Base-by-base conservation (phyloP, 768 basidiomycete species). In the Amanita jacksonii region DNA sequence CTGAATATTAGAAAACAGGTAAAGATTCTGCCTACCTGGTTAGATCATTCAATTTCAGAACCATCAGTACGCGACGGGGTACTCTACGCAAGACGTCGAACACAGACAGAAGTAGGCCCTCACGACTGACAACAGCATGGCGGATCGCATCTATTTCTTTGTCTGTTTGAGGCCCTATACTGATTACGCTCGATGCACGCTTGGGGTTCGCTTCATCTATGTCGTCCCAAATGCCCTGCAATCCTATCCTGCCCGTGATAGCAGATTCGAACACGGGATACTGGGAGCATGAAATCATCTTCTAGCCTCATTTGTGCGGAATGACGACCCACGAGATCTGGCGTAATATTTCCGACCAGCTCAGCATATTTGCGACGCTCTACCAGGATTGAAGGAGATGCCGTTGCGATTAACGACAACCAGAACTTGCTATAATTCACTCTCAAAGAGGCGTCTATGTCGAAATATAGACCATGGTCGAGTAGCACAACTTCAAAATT, bases 401-500 rank as follows among this genome's bases (percentile, higher is more conserved):
- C 77, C 15, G 74, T 72, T 1, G 79, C 74, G 42, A 98, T 86
- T 13, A 99, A 69, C 8, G 90, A 79, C 35, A 99, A 64, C 94
- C 93, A 98, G 37, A 98, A 72, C 66, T 82, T 79, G 69, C 81
- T 73, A 54, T 89, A 89, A 58, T 89, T 85, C 40, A 87, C 71
- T 18, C 93, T 79, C 4, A 98, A 66, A 32, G 81, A 70, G 15
- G 77, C 65, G 44, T 89, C 81, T 3, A 99, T 68, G 56, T 96
- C 92, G 52, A 97, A 97, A 61, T 97, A 94, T 13, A 91, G 66
- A 3, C 89, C 94, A 52, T 97, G 93, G 56, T 99, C 96, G 48
- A 99, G 68, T 1, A 98, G 72, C 19, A 89, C 92, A 40, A 97
- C 85, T 57, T 99, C 96, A 53, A 98, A 98, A 58, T 97, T 97